Conservation (phyloP, 2,329 filamentous ascomycete species). For the Fusarium sp. region DNA sequence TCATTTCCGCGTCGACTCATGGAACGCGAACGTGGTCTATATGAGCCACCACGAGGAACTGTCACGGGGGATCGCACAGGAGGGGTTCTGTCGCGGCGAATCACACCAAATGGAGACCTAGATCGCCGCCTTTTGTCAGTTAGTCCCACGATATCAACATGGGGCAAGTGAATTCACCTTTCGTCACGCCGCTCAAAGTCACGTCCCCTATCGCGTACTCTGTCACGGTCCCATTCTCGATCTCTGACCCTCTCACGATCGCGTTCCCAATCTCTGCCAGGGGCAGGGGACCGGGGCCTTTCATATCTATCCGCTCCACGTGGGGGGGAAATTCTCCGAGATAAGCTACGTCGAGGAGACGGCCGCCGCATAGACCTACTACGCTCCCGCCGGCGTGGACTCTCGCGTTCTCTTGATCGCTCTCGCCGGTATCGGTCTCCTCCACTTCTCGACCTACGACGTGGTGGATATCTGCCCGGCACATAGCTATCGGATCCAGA, state of each 20-base stretch:
- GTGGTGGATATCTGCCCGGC: slow-evolving; percentile 54
- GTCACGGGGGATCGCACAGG: slow-evolving; percentile 42
- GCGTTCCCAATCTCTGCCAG: slow-evolving; percentile 49
- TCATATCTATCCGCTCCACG: slow-evolving; percentile 51
- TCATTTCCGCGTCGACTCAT: slow-evolving; percentile 59
- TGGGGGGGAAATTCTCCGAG: slow-evolving; percentile 48
- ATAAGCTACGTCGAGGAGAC: slow-evolving; percentile 51
- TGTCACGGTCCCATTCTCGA: slow-evolving; percentile 43
- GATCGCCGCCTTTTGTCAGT: slow-evolving; percentile 58
- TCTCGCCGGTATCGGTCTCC: slow-evolving; percentile 55
- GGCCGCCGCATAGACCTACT: slow-evolving; percentile 51
- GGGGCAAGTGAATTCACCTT: slow-evolving; percentile 42
- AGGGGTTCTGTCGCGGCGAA: slow-evolving; percentile 49
- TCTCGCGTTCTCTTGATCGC: slow-evolving; percentile 53
- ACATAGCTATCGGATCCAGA: slow-evolving; percentile 57
- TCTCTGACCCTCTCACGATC: slow-evolving; percentile 46
- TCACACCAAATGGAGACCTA: slow-evolving; percentile 58
- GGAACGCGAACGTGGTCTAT: slow-evolving; percentile 63
- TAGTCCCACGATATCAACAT: slow-evolving; percentile 8
- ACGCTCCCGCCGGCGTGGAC: slow-evolving; percentile 49
- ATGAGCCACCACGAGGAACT: slow-evolving; percentile 53
- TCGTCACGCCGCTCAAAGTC: slow-evolving; percentile 55
- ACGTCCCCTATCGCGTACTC: slow-evolving; percentile 46
- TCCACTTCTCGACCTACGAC: slow-evolving; percentile 54
- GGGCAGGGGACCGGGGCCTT: slow-evolving; percentile 51